Base-by-base conservation (phyloP, 2,329 filamentous ascomycete genomes). In the Aureobasidium sp. region DNA sequence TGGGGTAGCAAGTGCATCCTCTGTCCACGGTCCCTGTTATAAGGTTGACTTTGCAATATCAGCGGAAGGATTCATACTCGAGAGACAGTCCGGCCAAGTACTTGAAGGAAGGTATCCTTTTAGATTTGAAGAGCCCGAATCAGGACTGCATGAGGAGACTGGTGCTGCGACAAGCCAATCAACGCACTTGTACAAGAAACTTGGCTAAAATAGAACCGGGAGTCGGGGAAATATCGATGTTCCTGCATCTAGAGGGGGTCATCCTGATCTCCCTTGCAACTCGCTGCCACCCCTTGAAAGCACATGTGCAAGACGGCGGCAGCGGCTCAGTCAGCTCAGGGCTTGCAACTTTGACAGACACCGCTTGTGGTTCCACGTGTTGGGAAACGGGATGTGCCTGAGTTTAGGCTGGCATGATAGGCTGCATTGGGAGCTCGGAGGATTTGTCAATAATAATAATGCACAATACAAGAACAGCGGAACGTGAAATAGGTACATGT, bases 291-390 rank as follows among this genome's bases (percentile, higher is more conserved):
- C 53, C 53, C 53, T 46, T 57, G 27, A 6, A 36, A 36, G 41
- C 29, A 57, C 39, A 44, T 46, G 17, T 57, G 12, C 17, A 26
- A 23, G 29, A 29, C 23, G 4, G 37, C 15, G 23, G 37, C 15
- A 55, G 51, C 23, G 13, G 37, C 26, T 41, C 15, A 12, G 20
- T 57, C 53, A 57, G 53, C 39, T 57, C 53, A 57, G 53, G 53
- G 53, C 26, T 34, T 29, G 39, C 53, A 44, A 46, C 29, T 46
- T 46, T 57, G 53, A 36, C 53, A 44, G 39, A 46, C 41, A 57
- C 41, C 53, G 34, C 17, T 23, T 23, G 26, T 27, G 46, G 46
- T 36, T 46, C 27, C 53, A 44, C n/a, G 39, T 32, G 23, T 26
- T n/a, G 27, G n/a, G 27, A n/a, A 34, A 51, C 12, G 41, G 17